Base-by-base conservation (phyloP, 441 rosid species). In the Populus hybrid region DNA sequence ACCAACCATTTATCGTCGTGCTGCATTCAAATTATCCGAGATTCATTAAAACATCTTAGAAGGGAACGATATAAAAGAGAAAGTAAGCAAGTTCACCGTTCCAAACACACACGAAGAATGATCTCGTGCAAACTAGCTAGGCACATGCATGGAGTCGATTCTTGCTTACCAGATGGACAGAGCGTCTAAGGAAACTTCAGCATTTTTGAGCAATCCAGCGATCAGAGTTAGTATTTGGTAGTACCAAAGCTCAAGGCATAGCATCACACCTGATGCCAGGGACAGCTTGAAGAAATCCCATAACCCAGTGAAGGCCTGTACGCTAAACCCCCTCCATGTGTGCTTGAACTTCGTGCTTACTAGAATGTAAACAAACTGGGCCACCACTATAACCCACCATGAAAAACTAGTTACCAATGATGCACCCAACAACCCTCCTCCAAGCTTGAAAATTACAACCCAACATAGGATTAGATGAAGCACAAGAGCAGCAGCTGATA, bases 341-440 rank as follows among this genome's bases (percentile, higher is more conserved):
- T 59, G 24, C 64, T 8, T n/a, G 64, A 59, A 59, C 64, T 59
- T 59, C 64, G 7, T 59, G 5, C 64, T 59, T 59, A 3, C 64
- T 7, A 59, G 26, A 21, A 89, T 83, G 85, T 87, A 89, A 32
- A 72, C 78, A 70, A 86, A 85, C 67, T 89, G 92, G 3, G 83
- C 90, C 59, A 73, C 75, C 71, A 85, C 88, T 19, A 89, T 82
- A 1, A 86, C 6, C 92, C 90, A 89, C 92, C 92, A 87, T 1
- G 87, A 82, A 26, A 89, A 72, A 74, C 89, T 89, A 69, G 86
- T 72, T 34, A 84, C 74, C 73, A 89, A 26, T 3, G 90, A 69
- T 12, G 85, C 89, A 14, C 92, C 90, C 1, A 87, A 12, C 23
- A 89, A 69, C 3, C 92, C 92, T 82, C 86, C 70, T 1, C 81